Conservation (phyloP, 352 stramenopile species). For the Phytophthora macrochlamydospora region DNA sequence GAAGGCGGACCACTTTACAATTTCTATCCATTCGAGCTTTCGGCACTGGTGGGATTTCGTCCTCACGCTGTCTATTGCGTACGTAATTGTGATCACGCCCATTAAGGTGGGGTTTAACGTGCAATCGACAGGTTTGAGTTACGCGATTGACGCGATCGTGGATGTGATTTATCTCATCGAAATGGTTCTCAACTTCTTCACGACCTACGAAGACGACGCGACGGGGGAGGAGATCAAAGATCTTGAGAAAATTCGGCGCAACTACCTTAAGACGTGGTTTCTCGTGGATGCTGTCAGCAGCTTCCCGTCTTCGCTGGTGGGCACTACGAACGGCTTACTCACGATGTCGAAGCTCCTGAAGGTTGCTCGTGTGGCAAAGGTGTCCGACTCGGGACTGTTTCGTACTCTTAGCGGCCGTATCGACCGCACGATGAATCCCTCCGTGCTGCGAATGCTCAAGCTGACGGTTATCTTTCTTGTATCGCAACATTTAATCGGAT, state of each 20-base stretch:
- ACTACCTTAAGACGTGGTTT: constrained; percentile 65
- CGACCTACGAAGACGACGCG: constrained; percentile 64
- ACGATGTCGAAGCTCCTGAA: constrained; percentile 65
- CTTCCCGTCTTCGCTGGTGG: constrained; percentile 51
- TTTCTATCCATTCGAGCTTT: constrained; percentile 66
- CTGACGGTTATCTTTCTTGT: constrained; percentile 73
- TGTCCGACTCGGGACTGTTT: constrained; percentile 58
- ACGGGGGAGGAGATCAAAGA: constrained; percentile 70
- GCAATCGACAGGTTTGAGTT: constrained; percentile 32
- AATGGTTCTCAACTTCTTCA: constrained; percentile 67
- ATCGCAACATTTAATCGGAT: constrained; percentile 80
- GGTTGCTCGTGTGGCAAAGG: constrained; percentile 57
- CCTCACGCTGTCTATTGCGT: constrained; percentile 52
- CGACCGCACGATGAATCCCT: constrained; percentile 70
- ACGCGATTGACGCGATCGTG: constrained; percentile 50
- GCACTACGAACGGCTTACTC: constrained; percentile 33
- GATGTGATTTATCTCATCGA: constrained; percentile 66
- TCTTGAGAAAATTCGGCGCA: constrained; percentile 54
- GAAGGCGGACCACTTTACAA: constrained; percentile 54
- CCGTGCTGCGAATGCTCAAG: constrained; percentile 69
- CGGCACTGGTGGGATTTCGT: constrained; percentile 68
- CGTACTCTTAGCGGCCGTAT: constrained; percentile 53
- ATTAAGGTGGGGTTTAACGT: constrained; percentile 63
- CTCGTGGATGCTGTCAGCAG: constrained; percentile 59
- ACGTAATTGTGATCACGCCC: constrained; percentile 59